Evolutionary conservation across 1,284 basidiomycete species (phyloP).

Genomic region (Neotropicomus parvogracilis): DNA sequence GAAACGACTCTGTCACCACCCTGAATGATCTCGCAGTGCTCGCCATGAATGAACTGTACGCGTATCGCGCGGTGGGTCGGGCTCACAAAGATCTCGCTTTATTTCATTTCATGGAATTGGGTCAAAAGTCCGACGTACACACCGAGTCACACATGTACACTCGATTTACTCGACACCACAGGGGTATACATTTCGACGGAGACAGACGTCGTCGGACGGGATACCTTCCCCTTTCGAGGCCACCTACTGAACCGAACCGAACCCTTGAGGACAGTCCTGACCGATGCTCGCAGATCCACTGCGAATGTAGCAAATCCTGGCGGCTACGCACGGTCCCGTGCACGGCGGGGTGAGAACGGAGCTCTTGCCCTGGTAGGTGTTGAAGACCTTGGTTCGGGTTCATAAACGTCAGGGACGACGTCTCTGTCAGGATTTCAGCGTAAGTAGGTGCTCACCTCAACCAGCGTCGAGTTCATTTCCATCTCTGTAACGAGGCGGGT

Average conservation of each 20-base stretch:
- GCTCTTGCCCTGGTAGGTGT: conserved; percentile 68
- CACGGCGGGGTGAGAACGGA: conserved; percentile 56
- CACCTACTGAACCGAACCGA: conserved; percentile 60
- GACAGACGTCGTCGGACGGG: no score
- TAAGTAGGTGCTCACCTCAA: conserved; percentile 37
- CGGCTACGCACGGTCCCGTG: conserved; percentile 54
- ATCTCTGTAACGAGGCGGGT: conserved; percentile 45
- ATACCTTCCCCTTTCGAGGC: no score
- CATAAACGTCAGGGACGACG: conserved; percentile 10
- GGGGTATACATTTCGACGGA: no score
- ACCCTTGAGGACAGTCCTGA: conserved; percentile 59
- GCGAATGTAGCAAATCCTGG: conserved; percentile 79
- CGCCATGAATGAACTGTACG: no score
- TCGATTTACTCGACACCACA: no score
- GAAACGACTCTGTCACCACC: no score
- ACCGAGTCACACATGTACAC: no score
- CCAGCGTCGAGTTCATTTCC: conserved; percentile 54
- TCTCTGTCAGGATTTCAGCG: neutral
- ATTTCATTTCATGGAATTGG: no score
- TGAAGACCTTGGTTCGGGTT: conserved; percentile 51
- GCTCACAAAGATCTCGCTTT: no score
- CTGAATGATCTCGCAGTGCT: no score
- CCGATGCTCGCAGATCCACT: conserved; percentile 63
- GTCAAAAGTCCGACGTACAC: no score
- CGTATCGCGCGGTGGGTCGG: no score